Percentiles rank a stretch among this genome's conserved stretches.
Evolutionary conservation across 768 basidiomycete genomes (phyloP).

Genomic region (Xerocomellus dryophilus): DNA sequence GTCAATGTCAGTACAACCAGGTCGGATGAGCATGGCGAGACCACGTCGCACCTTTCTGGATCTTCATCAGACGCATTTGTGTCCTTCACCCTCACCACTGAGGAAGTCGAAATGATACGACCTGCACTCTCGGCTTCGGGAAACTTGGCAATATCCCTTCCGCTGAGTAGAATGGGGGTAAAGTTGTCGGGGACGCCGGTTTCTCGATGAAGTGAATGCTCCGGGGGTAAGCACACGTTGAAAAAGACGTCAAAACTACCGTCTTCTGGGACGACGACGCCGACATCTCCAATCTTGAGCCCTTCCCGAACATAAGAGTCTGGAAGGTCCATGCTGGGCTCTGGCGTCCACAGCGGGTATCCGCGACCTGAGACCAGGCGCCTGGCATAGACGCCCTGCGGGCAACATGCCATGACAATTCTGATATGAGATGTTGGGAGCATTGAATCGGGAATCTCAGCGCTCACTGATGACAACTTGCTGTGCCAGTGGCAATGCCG

Average conservation of each 20-base stretch:
- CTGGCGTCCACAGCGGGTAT: constrained; percentile 34
- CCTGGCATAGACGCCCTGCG: constrained; percentile 19
- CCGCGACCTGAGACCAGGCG: constrained; percentile 24
- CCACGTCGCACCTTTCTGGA: background rate
- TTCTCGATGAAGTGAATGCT: constrained; percentile 17
- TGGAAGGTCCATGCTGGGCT: constrained; percentile 24
- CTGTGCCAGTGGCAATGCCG: background rate
- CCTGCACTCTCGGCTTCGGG: constrained; percentile 9
- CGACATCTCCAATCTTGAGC: constrained; percentile 36
- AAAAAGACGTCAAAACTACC: constrained; percentile 38
- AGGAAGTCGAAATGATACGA: constrained; percentile 13
- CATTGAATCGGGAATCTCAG: background rate
- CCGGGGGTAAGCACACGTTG: constrained; percentile 31
- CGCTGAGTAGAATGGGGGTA: constrained; percentile 13
- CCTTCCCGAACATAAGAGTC: constrained; percentile 24
- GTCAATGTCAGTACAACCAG: background rate
- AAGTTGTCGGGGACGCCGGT: constrained; percentile 28
- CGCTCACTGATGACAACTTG: background rate
- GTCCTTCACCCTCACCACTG: constrained; percentile 1
- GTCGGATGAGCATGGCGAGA: too few species aligned
- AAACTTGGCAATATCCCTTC: constrained; percentile 12
- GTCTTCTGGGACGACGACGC: constrained; percentile 28
- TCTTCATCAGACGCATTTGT: background rate
- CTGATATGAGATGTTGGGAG: background rate
- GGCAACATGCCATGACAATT: constrained; percentile 3